These are phyloP conservation scores for Sporothrix protearum DNA, from an alignment of 2,329 filamentous ascomycete species.

Conservation along the genomic window DNA sequence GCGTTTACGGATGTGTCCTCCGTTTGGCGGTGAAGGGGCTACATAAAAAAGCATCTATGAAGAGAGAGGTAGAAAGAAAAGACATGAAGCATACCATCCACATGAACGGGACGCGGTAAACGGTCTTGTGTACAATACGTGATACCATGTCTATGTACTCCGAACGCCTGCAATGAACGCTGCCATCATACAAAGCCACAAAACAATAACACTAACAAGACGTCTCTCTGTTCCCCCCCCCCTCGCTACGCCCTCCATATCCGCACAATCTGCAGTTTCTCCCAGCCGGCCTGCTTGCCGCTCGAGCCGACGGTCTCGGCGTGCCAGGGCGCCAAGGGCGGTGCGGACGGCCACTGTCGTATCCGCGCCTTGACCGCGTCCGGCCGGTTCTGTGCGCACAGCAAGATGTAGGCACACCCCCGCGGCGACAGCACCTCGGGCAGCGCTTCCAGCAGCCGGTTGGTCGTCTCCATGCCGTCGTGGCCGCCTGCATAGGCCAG, in stretches of 20 bases:
- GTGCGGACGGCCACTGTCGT: slow-evolving; percentile 25
- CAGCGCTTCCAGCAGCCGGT: slow-evolving; percentile 68
- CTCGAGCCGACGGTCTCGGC: slow-evolving; percentile 76
- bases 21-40: neutral
- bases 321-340: slow-evolving; percentile 52
- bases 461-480: slow-evolving; percentile 92
- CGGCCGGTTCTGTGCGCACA: slow-evolving; percentile 89
- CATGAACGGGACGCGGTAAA: neutral
- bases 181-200: neutral
- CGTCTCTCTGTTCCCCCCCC: no score
- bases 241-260: slow-evolving; percentile 61
- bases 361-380: slow-evolving; percentile 40
- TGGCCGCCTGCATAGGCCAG: slow-evolving; percentile 84
- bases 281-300: slow-evolving; percentile 88
- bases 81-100: neutral
- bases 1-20: slow-evolving; percentile 1
- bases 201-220: neutral
- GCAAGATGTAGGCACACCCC: slow-evolving; percentile 82
- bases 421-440: slow-evolving; percentile 58
- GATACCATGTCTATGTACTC: neutral
- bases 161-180: neutral
- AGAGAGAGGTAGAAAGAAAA: slow-evolving; percentile 9
- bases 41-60: neutral
- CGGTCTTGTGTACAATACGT: neutral
- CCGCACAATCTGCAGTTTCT: slow-evolving; percentile 83